Evolutionary conservation across 257 asterid species (phyloP).

Genomic region (Gardenia jasminoides): DNA sequence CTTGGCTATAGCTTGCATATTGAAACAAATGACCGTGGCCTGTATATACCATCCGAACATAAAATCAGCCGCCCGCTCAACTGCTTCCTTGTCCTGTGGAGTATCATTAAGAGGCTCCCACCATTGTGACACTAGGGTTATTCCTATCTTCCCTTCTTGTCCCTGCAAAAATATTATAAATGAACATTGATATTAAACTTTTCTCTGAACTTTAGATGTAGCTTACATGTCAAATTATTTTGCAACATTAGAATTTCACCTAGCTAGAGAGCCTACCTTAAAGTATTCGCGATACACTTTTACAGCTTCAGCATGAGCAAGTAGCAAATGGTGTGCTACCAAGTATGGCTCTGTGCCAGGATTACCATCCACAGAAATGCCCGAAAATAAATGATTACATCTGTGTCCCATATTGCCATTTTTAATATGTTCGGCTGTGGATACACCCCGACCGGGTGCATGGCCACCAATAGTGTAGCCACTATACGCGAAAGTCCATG

Average conservation of each 20-base stretch:
- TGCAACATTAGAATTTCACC: too few relatives aligned
- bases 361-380: conserved; percentile 7
- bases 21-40: not conserved
- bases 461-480: conserved; percentile 19
- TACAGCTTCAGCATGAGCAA: conserved; percentile 46
- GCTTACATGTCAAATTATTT: too few relatives aligned
- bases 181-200: too few relatives aligned
- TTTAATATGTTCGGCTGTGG: not conserved
- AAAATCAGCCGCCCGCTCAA: conserved; percentile 23
- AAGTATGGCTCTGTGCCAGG: conserved; percentile 46
- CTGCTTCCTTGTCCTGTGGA: conserved; percentile 12
- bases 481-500: conserved; percentile 10
- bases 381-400: not conserved
- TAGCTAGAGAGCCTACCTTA: conserved; percentile 23
- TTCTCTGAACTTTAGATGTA: not conserved
- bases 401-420: not conserved
- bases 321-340: conserved; percentile 45
- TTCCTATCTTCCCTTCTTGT: conserved; percentile 57
- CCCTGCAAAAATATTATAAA: conserved; percentile 17
- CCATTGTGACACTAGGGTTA: conserved; percentile 46
- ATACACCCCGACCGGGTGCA: conserved; percentile 32
- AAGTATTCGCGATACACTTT: conserved; percentile 34
- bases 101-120: conserved; percentile 37
- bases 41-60: conserved; percentile 34
- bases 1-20: too few relatives aligned